phyloP scores from a whole-genome alignment of 2,329 filamentous ascomycete species.

The Fusarium buxicola region DNA sequence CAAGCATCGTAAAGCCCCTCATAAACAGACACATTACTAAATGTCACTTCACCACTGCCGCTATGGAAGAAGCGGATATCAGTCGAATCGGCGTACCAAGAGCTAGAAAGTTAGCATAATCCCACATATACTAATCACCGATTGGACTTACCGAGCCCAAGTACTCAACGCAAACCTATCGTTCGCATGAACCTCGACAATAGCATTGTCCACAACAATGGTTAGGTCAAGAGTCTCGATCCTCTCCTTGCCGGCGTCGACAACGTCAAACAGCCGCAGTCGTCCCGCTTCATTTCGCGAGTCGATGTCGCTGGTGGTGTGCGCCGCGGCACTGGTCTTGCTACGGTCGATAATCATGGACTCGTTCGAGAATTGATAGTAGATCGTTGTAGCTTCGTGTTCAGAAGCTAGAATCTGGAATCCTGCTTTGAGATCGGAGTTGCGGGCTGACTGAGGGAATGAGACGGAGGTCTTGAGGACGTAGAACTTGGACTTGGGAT shows the following conservation, averaged over 20 bases:
- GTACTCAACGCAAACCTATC: constrained; percentile 56
- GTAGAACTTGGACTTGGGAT: constrained; percentile 52
- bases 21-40: constrained; percentile 49
- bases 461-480: constrained; percentile 52
- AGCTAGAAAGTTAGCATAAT: constrained; percentile 43
- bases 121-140: background rate
- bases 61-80: constrained; percentile 52
- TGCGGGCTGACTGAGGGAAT: constrained; percentile 51
- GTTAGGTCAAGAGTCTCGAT: constrained; percentile 55
- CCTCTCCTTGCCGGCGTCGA: constrained; percentile 40
- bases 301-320: constrained; percentile 53
- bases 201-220: constrained; percentile 54
- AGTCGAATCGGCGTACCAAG: constrained; percentile 52
- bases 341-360: constrained; percentile 55
- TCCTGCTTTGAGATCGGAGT: constrained; percentile 52
- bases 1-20: constrained; percentile 55
- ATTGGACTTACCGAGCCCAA: constrained; percentile 54
- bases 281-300: constrained; percentile 52
- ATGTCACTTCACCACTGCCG: constrained; percentile 47
- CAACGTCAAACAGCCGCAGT: constrained; percentile 55
- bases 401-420: constrained; percentile 55
- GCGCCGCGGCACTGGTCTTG: constrained; percentile 54
- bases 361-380: constrained; percentile 60
- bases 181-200: constrained; percentile 56
- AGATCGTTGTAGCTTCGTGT: constrained; percentile 55